phyloP scores from a whole-genome alignment of 495 filamentous ascomycete species.

The Chaetomium fimeti region DNA sequence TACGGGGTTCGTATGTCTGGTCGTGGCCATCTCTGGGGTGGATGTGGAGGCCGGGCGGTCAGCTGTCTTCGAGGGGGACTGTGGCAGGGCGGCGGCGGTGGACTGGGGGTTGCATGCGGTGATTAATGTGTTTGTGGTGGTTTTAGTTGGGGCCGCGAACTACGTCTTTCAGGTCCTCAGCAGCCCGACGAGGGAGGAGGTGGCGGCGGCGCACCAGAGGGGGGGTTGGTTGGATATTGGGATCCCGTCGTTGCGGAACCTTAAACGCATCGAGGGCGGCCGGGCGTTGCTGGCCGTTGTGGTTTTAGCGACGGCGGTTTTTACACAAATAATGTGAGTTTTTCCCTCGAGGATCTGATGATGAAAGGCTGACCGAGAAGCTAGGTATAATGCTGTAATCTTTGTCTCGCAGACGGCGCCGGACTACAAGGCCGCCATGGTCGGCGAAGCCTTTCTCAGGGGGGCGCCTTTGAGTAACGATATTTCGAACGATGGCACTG shows the following conservation, averaged over 20 bases:
- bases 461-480: conserved; percentile 38
- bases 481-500: conserved; percentile 33
- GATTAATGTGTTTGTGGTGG: conserved; percentile 40
- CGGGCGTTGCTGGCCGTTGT: conserved; percentile 41
- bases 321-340: conserved; percentile 47
- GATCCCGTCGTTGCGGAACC: conserved; percentile 51
- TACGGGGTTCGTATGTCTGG: conserved; percentile 41
- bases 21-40: conserved; percentile 38
- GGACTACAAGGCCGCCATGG: conserved; percentile 41
- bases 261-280: conserved; percentile 40
- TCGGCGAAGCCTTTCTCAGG: conserved; percentile 39
- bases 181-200: conserved; percentile 53
- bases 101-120: conserved; percentile 40
- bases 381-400: conserved; percentile 50
- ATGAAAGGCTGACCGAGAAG: conserved; percentile 5
- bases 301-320: conserved; percentile 39
- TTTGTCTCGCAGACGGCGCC: conserved; percentile 39
- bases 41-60: conserved; percentile 31
- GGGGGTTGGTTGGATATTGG: conserved; percentile 56
- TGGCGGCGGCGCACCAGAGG: conserved; percentile 47
- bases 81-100: conserved; percentile 34
- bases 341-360: background rate
- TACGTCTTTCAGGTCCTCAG: conserved; percentile 52
- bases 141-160: conserved; percentile 45
- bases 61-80: conserved; percentile 40